Percentiles rank a stretch among this genome's conserved stretches.
Conservation (phyloP, 1,284 basidiomycete genomes). For the Malassezia restricta region DNA sequence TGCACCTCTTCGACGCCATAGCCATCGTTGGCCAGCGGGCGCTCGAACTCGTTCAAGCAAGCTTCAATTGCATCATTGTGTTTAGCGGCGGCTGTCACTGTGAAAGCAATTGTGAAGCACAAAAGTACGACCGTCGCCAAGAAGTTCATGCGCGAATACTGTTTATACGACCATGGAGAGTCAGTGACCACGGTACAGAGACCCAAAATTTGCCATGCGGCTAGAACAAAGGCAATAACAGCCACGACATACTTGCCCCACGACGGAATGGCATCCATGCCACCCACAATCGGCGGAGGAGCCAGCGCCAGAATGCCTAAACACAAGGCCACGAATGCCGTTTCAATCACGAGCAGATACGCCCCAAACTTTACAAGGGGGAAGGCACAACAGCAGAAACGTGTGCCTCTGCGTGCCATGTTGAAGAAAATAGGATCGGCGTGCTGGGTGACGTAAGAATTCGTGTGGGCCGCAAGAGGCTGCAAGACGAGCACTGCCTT, state of each 20-base stretch:
- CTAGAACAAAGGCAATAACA: slow-evolving; percentile 28
- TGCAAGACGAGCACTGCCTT: no score
- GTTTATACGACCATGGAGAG: slow-evolving; percentile 28
- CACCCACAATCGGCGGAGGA: slow-evolving; percentile 37
- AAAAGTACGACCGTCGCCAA: slow-evolving; percentile 31
- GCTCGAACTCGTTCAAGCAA: slow-evolving; percentile 16
- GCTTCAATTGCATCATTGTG: slow-evolving; percentile 23
- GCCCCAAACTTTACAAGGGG: slow-evolving; percentile 43
- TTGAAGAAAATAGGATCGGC: background rate
- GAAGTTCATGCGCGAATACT: slow-evolving; percentile 38
- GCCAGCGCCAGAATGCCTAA: slow-evolving; percentile 32
- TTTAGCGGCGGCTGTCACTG: slow-evolving; percentile 24
- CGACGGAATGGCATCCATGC: slow-evolving; percentile 27
- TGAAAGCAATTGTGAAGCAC: slow-evolving; percentile 29
- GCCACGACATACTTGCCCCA: slow-evolving; percentile 35
- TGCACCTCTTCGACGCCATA: slow-evolving; percentile 10
- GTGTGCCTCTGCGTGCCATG: slow-evolving; percentile 20
- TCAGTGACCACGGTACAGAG: slow-evolving; percentile 27
- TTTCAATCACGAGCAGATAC: slow-evolving; percentile 34
- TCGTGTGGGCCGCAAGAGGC: no score
- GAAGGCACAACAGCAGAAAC: slow-evolving; percentile 41
- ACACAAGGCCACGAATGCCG: slow-evolving; percentile 30
- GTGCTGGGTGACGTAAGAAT: no score
- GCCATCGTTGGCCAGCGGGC: slow-evolving; percentile 1
- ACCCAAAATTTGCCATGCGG: slow-evolving; percentile 38